Evolutionary conservation across 1,139 yeast species (phyloP), one percentile per base, ranked within the genome.

Genomic region (Geotrichum fermentans): DNA sequence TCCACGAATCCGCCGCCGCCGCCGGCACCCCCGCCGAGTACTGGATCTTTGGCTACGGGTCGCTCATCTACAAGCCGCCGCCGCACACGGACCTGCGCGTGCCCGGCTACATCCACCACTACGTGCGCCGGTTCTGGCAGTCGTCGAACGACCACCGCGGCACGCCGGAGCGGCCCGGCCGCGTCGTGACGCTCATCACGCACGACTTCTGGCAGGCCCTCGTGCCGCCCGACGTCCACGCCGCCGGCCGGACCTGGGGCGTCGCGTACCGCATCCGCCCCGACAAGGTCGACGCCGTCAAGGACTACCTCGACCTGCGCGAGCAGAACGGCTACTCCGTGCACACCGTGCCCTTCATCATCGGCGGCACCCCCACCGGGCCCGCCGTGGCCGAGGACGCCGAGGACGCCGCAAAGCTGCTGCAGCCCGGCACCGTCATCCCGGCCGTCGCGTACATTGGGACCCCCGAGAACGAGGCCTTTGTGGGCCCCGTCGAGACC

Each of bases 1-100:
- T 34, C 21, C 38, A 34, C 38, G 38, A 34, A 17, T 34, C 38
- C 22, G 22, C 24, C 21, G 3, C 38, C 17, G 17, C 16, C 7
- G 3, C 18, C 11, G 43, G 32, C 14, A n/a, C n/a, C n/a, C 39
- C 49, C 6, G 18, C 29, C 14, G 62, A 61, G 36, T 62, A 61
- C 54, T 89, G 96, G 95, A 76, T 90, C 16, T 82, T 89, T 22
- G 97, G 97, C 2, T 90, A 90, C 61, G 97, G 97, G 1, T 85
- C 96, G 0, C 71, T 90, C 48, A 81, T 90, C 22, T 90, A 84
- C 73, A 90, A 89, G 61, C 97, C 96, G 0, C 97, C 97, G 0
- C 92, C 95, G 20, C 78, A 79, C 52, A 73, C 77, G 17, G 75
- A 74, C 42, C 74, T 77, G 55, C 70, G 79, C 37, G 79, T 85